Evolutionary conservation across 2,329 filamentous ascomycete species (phyloP), one percentile per base, ranked within the genome.

Genomic region (Ophiostoma piceae): DNA sequence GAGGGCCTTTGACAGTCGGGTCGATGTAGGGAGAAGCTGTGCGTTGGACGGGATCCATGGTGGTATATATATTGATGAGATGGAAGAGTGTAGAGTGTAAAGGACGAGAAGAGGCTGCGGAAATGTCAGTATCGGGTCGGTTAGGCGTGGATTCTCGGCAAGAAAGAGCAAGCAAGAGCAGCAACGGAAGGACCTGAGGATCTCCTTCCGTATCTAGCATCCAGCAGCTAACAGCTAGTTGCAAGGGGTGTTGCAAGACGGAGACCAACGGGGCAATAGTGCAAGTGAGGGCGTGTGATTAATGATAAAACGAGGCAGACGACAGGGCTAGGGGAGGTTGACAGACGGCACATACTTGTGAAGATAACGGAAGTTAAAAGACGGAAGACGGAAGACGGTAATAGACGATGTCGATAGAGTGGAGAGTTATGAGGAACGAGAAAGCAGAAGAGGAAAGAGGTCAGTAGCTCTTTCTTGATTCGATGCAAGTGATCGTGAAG

Each of bases 21-120:
- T 82, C 79, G 69, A 75, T 75, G 77, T 82, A 82, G 73, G 81
- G 81, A 79, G 81, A 82, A 75, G 78, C 75, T 43, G 79, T 79
- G 78, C 81, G 78, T 60, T 76, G 75, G 72, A 82, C 78, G 76
- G 81, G 80, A 76, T 80, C 78, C 75, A 76, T 77, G 75, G 73
- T 77, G 75, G 75, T 77, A 77, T 73, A 72, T 71, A 71, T 68
- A 70, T 66, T 9, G 35, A 32, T 22, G 12, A n/a, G 26, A 35
- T 51, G 16, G 37, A 16, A 64, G 47, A 43, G 43, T 37, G 14
- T 29, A 7, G 16, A 32, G 54, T 26, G 12, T 29, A 16, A 16
- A 47, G 43, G 16, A 7, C 35, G 32, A 39, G 26, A 54, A 43
- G 67, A 67, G 67, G 51, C 60, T 39, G 65, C 26, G 62, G 19